These are phyloP conservation scores for Capsicum chinense DNA, from an alignment of 257 asterid genomes.

Conservation along the genomic window DNA sequence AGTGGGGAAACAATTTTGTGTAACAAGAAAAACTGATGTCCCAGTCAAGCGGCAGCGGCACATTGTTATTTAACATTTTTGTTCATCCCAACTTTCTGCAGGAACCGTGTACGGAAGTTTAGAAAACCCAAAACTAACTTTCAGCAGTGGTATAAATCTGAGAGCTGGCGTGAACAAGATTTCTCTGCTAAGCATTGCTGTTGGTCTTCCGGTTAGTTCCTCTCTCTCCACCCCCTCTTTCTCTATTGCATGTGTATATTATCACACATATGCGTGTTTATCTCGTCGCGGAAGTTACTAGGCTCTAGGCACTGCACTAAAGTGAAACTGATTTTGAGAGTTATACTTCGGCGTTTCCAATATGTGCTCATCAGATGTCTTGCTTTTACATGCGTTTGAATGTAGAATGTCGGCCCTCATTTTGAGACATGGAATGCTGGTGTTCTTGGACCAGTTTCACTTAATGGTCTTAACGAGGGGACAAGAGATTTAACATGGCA, in stretches of 20 bases:
- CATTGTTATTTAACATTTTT: not conserved
- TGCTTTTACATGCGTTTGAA: constrained; percentile 26
- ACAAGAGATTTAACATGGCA: constrained; percentile 96
- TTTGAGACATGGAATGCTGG: constrained; percentile 99
- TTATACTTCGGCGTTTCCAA: not conserved
- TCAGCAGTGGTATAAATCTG: constrained; percentile 41
- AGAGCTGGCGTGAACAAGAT: constrained; percentile 44
- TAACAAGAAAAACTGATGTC: not conserved
- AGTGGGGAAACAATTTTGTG: not conserved
- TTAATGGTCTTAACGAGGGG: constrained; percentile 87
- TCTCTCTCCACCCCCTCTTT: constrained; percentile 33
- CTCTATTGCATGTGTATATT: constrained; percentile 28
- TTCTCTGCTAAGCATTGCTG: constrained; percentile 44
- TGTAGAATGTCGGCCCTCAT: constrained; percentile 94
- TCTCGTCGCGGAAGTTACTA: not conserved
- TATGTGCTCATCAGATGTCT: constrained; percentile 17
- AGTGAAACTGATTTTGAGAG: not conserved
- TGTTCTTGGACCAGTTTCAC: constrained; percentile 95
- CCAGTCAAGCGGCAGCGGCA: not conserved
- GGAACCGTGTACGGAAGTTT: constrained; percentile 42
- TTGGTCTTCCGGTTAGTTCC: constrained; percentile 47
- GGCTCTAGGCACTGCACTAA: not conserved
- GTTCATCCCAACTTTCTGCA: constrained; percentile 37
- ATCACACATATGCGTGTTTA: constrained; percentile 2
- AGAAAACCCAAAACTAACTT: constrained; percentile 43